Evolutionary conservation across 1,284 basidiomycete genomes (phyloP), one percentile per base, ranked within the genome.

Genomic region (Boletus mariae): DNA sequence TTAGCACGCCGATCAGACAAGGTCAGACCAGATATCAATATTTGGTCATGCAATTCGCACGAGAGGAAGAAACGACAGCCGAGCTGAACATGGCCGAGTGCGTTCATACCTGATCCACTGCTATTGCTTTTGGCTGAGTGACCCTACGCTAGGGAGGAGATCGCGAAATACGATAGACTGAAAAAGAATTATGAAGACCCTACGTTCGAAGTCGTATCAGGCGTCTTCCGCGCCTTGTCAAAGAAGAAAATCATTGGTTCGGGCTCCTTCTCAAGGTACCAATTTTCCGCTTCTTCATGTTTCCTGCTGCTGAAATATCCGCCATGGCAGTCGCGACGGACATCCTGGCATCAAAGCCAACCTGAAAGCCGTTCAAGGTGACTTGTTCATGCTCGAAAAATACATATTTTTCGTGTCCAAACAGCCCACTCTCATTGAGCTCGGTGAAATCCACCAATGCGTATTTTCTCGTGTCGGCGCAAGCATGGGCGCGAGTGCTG

Each of bases 11-110:
- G 2, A 98, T 99, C 60, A 85, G 97, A 53, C 97, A 99, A 79
- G 97, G 97, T 52, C 97, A 99, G 68, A 99, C 97, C 0, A 82
- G 93, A 44, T 99, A 99, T 71, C 95, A 96, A 49, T 99, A 97
- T 72, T 78, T 99, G 15, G 96, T 99, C 49, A 94, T 98, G 84
- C 94, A 98, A 67, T 99, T 98, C 74, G 90, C 88, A 28, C 85
- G 93, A 58, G 96, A 98, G 63, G 97, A 99, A 70, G 95, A 98
- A 71, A 94, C 96, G 59, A 96, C 95, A 42, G 92, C 94, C 4
- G 94, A 98, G 67, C 76, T 99, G 49, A 98, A 98, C 69, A 84
- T 99, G 76, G 79, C 85, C 52, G 94, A 98, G 92, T 94, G 71
- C 56, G 89, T 74, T 11, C 45, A 42, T 32, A 6, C 32, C 40